Evolutionary conservation across 306 rosid genomes (phyloP).

Genomic region (Carpinus fangiana): DNA sequence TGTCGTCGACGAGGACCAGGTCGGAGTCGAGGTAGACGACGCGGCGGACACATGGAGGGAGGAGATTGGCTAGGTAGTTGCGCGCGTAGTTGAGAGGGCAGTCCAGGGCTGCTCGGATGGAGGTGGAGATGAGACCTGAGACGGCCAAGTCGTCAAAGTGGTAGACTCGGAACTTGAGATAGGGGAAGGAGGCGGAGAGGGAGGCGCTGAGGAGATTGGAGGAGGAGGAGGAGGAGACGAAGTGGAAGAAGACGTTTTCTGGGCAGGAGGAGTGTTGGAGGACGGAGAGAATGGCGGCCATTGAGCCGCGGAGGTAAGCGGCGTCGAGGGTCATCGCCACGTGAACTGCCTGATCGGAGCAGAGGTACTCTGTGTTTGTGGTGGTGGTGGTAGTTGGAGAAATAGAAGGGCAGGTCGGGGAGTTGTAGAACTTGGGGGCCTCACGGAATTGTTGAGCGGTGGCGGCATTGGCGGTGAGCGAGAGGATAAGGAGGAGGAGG

Average conservation of each 20-base stretch:
- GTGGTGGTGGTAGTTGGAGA: not conserved
- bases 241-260: constrained; percentile 71
- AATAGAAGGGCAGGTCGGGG: constrained; percentile 49
- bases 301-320: constrained; percentile 87
- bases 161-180: constrained; percentile 72
- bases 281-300: constrained; percentile 90
- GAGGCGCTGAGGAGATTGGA: constrained; percentile 42
- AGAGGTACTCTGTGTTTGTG: not conserved
- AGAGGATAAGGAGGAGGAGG: not conserved
- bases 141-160: constrained; percentile 61
- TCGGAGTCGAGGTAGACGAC: constrained; percentile 94
- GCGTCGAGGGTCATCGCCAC: constrained; percentile 92
- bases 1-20: constrained; percentile 84
- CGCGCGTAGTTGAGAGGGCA: constrained; percentile 96
- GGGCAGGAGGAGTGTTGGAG: constrained; percentile 98
- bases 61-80: constrained; percentile 69
- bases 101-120: constrained; percentile 87
- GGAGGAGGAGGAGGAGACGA: constrained; percentile 47
- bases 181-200: constrained; percentile 64
- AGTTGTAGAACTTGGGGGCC: constrained; percentile 91
- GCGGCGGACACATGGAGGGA: constrained; percentile 52
- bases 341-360: constrained; percentile 54
- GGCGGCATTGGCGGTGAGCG: constrained; percentile 15
- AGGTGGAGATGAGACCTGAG: constrained; percentile 78
- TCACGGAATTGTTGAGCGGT: constrained; percentile 57